Evolutionary conservation across 2,329 filamentous ascomycete species (phyloP).

Genomic region (Clarireedia hainanense): DNA sequence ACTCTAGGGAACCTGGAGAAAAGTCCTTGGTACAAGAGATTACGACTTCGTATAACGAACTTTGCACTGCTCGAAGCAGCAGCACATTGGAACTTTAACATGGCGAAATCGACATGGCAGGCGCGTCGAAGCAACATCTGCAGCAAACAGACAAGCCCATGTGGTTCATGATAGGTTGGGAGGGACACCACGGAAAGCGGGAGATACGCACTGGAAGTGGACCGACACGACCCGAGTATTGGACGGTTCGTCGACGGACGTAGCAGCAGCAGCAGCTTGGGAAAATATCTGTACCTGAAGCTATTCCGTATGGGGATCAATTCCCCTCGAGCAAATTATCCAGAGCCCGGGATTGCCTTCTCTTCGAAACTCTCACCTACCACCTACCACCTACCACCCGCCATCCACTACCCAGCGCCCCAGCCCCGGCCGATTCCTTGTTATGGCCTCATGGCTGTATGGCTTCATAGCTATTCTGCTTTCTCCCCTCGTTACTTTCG

Average conservation of each 20-base stretch:
- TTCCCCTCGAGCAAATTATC: background rate
- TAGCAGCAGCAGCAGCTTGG: background rate
- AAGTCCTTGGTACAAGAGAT: background rate
- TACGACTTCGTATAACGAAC: too few relatives aligned
- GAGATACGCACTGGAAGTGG: background rate
- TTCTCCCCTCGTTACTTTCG: too few relatives aligned
- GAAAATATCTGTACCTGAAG: slow-evolving; percentile 4
- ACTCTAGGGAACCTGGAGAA: background rate
- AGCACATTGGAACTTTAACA: too few relatives aligned
- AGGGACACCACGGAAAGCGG: background rate
- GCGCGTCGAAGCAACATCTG: background rate
- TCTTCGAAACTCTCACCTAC: background rate
- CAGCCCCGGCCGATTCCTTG: background rate
- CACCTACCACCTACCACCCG: background rate
- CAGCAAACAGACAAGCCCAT: background rate
- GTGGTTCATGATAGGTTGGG: slow-evolving; percentile 3
- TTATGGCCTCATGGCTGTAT: too few relatives aligned
- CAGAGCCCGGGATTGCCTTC: slow-evolving; percentile 1
- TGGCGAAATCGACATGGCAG: too few relatives aligned
- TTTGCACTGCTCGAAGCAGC: too few relatives aligned
- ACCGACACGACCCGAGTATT: background rate
- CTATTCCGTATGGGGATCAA: slow-evolving; percentile 1
- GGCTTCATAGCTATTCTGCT: too few relatives aligned
- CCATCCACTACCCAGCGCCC: background rate
- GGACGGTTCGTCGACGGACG: background rate